These are phyloP conservation scores for Stephanodiscus minutulus DNA, from an alignment of 108 stramenopile genomes.

Conservation along the genomic window DNA sequence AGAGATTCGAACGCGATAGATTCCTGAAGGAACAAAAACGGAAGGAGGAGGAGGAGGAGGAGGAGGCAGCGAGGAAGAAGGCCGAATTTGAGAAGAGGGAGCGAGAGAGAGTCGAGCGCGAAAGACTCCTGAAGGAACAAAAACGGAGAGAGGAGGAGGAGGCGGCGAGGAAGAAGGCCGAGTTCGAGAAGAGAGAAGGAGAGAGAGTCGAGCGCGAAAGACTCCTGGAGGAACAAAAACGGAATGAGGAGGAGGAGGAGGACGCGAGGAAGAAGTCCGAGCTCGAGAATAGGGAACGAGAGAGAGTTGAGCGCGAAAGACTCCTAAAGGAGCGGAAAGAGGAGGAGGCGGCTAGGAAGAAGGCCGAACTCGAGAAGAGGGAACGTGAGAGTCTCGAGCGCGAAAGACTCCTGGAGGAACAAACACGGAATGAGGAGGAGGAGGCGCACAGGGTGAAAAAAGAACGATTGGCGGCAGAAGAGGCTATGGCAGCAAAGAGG, in stretches of 20 bases:
- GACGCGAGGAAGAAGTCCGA: constrained; percentile 5
- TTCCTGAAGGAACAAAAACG: constrained; percentile 2
- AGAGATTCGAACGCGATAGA: constrained; percentile 18
- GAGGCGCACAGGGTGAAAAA: background rate
- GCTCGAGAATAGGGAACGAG: constrained; percentile 4
- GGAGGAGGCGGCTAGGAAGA: background rate
- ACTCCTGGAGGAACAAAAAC: constrained; percentile 2
- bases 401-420: background rate
- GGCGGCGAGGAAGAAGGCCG: background rate
- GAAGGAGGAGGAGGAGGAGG: constrained; percentile 5
- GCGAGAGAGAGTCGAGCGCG: constrained; percentile 7
- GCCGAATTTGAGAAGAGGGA: background rate
- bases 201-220: constrained; percentile 20
- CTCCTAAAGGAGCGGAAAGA: background rate
- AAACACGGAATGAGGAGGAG: constrained; percentile 13
- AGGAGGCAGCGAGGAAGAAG: constrained; percentile 5
- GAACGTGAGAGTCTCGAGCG: constrained; percentile 11
- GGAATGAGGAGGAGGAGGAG: constrained; percentile 1
- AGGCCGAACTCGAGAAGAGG: constrained; percentile 8
- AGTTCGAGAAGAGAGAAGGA: constrained; percentile 14
- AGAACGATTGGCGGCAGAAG: constrained; percentile 6
- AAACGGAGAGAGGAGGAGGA: background rate
- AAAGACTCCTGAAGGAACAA: background rate
- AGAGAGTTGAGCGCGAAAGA: constrained; percentile 6
- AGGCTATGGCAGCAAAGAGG: background rate